phyloP scores from a whole-genome alignment of 257 asterid genomes.

The Anisodus tanguticus region DNA sequence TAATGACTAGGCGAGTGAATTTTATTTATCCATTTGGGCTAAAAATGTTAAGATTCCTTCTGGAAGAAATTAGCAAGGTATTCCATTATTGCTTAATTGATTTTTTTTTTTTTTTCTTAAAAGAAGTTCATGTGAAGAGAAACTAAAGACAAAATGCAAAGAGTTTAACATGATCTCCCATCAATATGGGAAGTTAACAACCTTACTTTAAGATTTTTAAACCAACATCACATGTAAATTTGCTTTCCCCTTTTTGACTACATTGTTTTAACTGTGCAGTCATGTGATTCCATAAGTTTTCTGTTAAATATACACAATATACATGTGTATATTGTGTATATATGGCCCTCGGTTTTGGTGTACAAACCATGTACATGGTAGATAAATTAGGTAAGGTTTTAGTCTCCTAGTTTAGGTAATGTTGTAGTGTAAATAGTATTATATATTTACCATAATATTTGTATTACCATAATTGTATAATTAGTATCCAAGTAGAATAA shows the following conservation, averaged over 20 bases:
- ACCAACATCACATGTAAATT: constrained; percentile 24
- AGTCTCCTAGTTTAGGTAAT: no score
- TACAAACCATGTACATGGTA: no score
- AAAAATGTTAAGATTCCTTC: not conserved
- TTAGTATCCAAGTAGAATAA: no score
- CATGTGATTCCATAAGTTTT: constrained; percentile 8
- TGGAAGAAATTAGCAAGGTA: not conserved
- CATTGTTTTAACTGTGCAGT: not conserved
- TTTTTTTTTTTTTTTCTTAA: not conserved
- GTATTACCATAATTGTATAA: no score
- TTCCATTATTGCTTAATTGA: not conserved
- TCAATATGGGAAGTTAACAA: constrained; percentile 8
- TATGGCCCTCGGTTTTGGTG: no score
- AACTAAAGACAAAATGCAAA: not conserved
- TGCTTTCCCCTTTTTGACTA: not conserved
- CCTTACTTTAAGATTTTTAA: not conserved
- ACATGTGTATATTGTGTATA: no score
- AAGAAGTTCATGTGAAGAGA: not conserved
- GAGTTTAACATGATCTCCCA: not conserved
- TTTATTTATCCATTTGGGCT: not conserved
- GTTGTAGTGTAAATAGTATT: no score
- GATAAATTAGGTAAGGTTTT: no score
- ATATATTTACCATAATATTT: no score
- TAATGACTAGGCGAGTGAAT: not conserved
- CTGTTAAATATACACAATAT: no score